These are phyloP conservation scores for Rhodosorus marinus DNA, from an alignment of 23 red algal species.

Conservation along the genomic window DNA sequence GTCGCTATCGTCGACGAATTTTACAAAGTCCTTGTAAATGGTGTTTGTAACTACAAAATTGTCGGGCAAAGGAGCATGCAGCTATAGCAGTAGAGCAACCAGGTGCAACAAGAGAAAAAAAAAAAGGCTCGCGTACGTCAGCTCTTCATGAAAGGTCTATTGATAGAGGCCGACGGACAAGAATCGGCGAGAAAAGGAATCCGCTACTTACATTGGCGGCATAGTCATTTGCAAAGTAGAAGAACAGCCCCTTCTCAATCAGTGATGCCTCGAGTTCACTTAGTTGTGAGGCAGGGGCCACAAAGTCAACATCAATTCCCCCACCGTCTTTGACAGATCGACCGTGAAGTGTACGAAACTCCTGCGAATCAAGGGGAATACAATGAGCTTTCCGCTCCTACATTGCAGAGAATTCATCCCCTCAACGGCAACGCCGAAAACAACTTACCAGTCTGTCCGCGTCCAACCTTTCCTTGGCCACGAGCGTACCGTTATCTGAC, in stretches of 20 bases:
- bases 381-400: background rate
- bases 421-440: conserved; percentile 4
- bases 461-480: conserved; percentile 11
- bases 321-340: conserved; percentile 69
- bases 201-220: too few species aligned
- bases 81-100: too few species aligned
- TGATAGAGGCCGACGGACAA: too few species aligned
- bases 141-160: too few species aligned
- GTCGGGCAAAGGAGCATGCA: conserved; percentile 8
- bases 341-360: conserved; percentile 58
- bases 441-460: conserved; percentile 10
- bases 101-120: too few species aligned
- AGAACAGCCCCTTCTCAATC: conserved; percentile 51
- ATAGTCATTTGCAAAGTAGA: conserved; percentile 65
- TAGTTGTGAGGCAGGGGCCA: conserved; percentile 5
- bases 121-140: too few species aligned
- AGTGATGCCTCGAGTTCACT: conserved; percentile 62
- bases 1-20: conserved; percentile 25
- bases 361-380: conserved; percentile 5
- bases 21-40: conserved; percentile 57
- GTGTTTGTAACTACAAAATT: conserved; percentile 33
- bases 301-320: conserved; percentile 85
- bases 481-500: conserved; percentile 19
- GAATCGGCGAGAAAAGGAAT: too few species aligned
- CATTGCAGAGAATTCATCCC: too few species aligned